Percentiles rank a stretch among this genome's conserved stretches.
phyloP scores from a whole-genome alignment of 192 early-diverging fungal genomes.

The Pilaira anomala region DNA sequence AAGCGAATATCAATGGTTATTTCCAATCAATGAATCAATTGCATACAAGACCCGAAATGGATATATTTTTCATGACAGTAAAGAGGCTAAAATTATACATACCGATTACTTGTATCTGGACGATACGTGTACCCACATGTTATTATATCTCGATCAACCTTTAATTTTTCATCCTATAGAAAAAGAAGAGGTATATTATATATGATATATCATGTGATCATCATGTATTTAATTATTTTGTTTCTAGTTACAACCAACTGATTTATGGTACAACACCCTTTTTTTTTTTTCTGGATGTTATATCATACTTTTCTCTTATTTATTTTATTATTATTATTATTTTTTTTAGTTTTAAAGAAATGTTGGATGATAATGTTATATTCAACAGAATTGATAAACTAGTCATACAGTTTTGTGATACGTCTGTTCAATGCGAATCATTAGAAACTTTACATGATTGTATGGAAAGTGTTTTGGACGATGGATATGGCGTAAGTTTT shows the following conservation, averaged over 20 bases:
- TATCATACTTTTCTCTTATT: not conserved
- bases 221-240: constrained; percentile 1
- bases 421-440: constrained; percentile 2
- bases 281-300: not conserved
- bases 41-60: not conserved
- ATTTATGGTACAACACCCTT: not conserved
- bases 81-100: not conserved
- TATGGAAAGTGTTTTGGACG: not conserved
- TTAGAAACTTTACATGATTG: constrained; percentile 4
- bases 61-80: not conserved
- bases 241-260: not conserved
- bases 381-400: not conserved
- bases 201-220: constrained; percentile 3
- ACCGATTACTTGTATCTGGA: not conserved
- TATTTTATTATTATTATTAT: not conserved
- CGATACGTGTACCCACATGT: constrained; percentile 1
- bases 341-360: not conserved
- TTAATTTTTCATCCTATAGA: not conserved
- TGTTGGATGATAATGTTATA: not conserved
- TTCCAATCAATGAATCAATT: too few species aligned
- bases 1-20: not conserved
- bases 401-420: constrained; percentile 7
- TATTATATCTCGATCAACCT: constrained; percentile 7
- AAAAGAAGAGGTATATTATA: not conserved
- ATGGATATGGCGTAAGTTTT: constrained; percentile 7